A percentile compares a stretch with the other conserved stretches of the same genome.
These are phyloP conservation scores for Russula virescens DNA, from an alignment of 768 basidiomycete species.

Conservation along the genomic window DNA sequence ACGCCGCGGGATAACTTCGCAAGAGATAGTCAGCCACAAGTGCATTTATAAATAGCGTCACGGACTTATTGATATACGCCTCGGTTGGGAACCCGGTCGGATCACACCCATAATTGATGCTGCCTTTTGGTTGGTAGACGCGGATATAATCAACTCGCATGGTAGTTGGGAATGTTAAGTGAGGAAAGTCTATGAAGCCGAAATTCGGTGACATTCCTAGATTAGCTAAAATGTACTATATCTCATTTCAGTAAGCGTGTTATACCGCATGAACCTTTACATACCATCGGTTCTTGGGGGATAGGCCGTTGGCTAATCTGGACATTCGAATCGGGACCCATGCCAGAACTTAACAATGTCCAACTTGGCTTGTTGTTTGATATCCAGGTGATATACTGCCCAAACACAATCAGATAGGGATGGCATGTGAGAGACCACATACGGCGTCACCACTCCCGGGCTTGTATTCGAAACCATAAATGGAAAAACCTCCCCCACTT, in stretches of 20 bases:
- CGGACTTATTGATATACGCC: constrained; percentile 67
- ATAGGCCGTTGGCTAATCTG: constrained; percentile 35
- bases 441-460: constrained; percentile 31
- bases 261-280: not conserved
- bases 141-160: constrained; percentile 82
- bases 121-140: constrained; percentile 54
- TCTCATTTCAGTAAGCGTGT: not conserved
- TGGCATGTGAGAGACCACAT: not conserved
- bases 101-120: constrained; percentile 58
- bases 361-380: constrained; percentile 35
- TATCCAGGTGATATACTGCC: constrained; percentile 41
- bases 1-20: constrained; percentile 56
- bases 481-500: constrained; percentile 32
- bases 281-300: constrained; percentile 41
- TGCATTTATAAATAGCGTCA: constrained; percentile 14
- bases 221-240: constrained; percentile 49
- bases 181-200: constrained; percentile 47
- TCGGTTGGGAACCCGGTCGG: constrained; percentile 68
- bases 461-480: constrained; percentile 42
- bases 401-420: not conserved
- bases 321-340: constrained; percentile 32
- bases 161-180: constrained; percentile 46
- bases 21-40: not conserved
- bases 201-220: constrained; percentile 58
- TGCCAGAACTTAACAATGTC: constrained; percentile 35